Conservation (phyloP, 164 flowering plant species). For the Stephania cephalantha region DNA sequence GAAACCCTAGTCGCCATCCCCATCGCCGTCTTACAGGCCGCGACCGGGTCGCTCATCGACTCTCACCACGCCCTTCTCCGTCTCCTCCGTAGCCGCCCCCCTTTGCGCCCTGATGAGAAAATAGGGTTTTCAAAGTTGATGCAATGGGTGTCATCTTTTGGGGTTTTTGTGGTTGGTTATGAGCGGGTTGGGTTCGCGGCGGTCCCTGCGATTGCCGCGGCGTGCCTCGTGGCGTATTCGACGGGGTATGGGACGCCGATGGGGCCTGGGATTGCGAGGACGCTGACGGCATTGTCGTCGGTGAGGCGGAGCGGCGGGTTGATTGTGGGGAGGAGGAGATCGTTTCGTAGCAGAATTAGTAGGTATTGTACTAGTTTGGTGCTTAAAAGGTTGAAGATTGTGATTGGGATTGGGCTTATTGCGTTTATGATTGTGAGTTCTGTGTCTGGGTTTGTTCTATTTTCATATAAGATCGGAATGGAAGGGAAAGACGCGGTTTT, state of each 20-base stretch:
- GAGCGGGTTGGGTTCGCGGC: constrained; percentile 12
- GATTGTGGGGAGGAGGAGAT: constrained; percentile 6
- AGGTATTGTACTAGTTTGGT: constrained; percentile 4
- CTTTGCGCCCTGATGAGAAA: constrained; percentile 1
- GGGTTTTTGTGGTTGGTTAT: constrained; percentile 12
- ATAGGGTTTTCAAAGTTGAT: constrained; percentile 20
- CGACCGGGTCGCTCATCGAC: constrained; percentile 19
- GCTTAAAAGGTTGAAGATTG: constrained; percentile 17
- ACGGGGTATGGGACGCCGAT: constrained; percentile 10
- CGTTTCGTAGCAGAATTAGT: constrained; percentile 11
- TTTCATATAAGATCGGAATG: constrained; percentile 22
- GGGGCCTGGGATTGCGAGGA: constrained; percentile 11
- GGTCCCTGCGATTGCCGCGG: constrained; percentile 8
- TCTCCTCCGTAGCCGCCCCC: constrained; percentile 8
- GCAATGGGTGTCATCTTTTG: constrained; percentile 22
- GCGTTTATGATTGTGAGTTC: constrained; percentile 18
- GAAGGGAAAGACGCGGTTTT: constrained; percentile 24
- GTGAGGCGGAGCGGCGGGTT: constrained; percentile 3
- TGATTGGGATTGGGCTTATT: constrained; percentile 19
- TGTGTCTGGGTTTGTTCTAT: constrained; percentile 15
- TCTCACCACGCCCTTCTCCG: constrained; percentile 18
- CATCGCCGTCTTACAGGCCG: constrained; percentile 14
- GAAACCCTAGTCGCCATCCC: constrained; percentile 21
- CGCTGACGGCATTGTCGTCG: constrained; percentile 16
- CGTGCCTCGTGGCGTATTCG: constrained; percentile 13